Base-by-base conservation (phyloP, 1,139 yeast species). In the Lodderomyces oxycetoniae region DNA sequence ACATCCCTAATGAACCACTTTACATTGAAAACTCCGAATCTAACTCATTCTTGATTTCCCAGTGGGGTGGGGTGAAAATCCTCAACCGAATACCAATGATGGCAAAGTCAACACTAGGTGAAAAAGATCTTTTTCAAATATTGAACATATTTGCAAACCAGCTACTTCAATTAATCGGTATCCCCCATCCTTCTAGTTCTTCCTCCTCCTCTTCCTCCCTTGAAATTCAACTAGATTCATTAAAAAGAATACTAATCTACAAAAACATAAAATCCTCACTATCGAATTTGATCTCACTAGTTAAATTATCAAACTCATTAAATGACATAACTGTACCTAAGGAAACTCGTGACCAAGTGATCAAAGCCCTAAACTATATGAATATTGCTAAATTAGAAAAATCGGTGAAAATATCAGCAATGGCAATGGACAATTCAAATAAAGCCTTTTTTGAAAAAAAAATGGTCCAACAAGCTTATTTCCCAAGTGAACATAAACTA, bases 381-480 rank as follows among this genome's bases (percentile, higher is more conserved):
- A 48, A 57, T 8, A 39, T 38, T 3, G 54, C 79, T 1, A 44
- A 73, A 14, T 40, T 50, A 7, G 40, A 48, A 10, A 41, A 40
- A 4, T 79, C 89, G 0, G 67, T 79, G 44, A 45, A 59, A 1
- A 54, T 61, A 15, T 77, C 95, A 1, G 75, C 80, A 10, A 50
- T 56, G 13, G 77, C 91, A 5, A 64, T 75, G 20, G 55, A 62
- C 27, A 56, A 63, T 23, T 78, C 94, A 1, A 84, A 87, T 48
- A 63, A 66, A 26, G 96, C 96, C 0, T 89, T 91, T 50, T 91
- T 89, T 55, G 95, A 89, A 46, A 84, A 85, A 48, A 89, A 83
- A 56, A 89, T 91, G 95, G 91, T 89, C 6, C 95, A 87, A 50
- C 96, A 89, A 52, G 85, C 84, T 32, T 88, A 84, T 50, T 88